Percentiles rank a stretch among this genome's conserved stretches.
Evolutionary conservation across 2,329 filamentous ascomycete genomes (phyloP).

Genomic region (Trichocomaceae sp.): DNA sequence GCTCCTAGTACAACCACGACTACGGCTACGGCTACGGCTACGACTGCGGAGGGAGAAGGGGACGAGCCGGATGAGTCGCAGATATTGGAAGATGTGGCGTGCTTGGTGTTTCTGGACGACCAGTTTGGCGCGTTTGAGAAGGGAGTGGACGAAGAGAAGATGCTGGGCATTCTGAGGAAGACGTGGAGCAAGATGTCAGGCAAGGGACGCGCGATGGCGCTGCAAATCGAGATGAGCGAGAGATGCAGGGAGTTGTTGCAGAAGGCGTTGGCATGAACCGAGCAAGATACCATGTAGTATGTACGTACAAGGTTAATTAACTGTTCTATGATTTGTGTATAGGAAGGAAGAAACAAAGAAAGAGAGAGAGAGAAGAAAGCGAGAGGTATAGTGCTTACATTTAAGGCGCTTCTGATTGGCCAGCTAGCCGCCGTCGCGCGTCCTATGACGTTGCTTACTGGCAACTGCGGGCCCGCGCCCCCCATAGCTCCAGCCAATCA

Average conservation of each 20-base stretch:
- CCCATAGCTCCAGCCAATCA: constrained; percentile 1
- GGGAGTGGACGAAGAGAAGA: constrained; percentile 65
- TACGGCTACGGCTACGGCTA: not conserved
- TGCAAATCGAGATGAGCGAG: constrained; percentile 59
- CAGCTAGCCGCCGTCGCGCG: not conserved
- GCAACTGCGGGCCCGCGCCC: not conserved
- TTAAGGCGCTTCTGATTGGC: not conserved
- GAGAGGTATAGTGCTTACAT: not conserved
- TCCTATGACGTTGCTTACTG: not conserved
- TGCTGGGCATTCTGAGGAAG: constrained; percentile 63
- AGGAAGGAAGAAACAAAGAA: not conserved
- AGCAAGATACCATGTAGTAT: too few species aligned
- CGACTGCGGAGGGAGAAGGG: not conserved
- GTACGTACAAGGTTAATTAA: too few species aligned
- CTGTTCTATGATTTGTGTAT: too few species aligned
- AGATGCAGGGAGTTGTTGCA: constrained; percentile 55
- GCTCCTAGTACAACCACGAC: not conserved
- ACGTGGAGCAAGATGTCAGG: constrained; percentile 71
- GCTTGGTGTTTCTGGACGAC: constrained; percentile 79
- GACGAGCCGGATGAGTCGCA: constrained; percentile 50
- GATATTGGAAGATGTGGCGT: constrained; percentile 76
- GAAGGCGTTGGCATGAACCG: constrained; percentile 48
- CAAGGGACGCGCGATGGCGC: constrained; percentile 56
- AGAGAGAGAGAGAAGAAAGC: not conserved
- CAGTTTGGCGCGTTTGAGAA: constrained; percentile 76